Evolutionary conservation across 2,329 filamentous ascomycete genomes (phyloP), one percentile per base, ranked within the genome.

Genomic region (Acephala macrosclerotiorum): DNA sequence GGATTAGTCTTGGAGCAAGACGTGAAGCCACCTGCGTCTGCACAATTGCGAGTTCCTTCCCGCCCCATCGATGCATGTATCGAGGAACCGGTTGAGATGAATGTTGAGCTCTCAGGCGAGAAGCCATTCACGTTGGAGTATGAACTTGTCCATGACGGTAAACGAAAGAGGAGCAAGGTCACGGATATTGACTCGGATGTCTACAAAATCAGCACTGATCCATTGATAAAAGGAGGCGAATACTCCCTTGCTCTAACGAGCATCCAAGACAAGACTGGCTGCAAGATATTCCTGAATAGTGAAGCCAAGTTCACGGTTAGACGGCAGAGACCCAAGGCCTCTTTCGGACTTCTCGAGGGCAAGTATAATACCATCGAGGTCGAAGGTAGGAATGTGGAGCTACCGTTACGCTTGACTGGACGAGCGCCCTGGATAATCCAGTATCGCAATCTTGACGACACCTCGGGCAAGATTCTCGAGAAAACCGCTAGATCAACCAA

Each of bases 1-100:
- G 84, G 85, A 58, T 85, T 90, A 67, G 79, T 87, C 11, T 80
- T 98, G 47, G 91, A 96, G 78, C 95, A 98, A 78, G 90, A 93
- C 73, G 95, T 99, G 71, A 97, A 96, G 78, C 96, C 96, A 11
- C 92, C 94, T 3, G 95, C 96, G 7, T 92, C 91, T 11, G 95
- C 95, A 26, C 88, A 90, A 67, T 84, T 94, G 63, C 83, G 86
- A 51, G 80, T 84, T 29, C 81, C 83, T 8, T 81, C 84, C 22
- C 81, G 83, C 42, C 80, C 80, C 25, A 83, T 88, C 66, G 89
- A 87, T 72, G 89, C 91, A 58, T 99, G 96, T 75, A 90, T 98
- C 63, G 93, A 96, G 66, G 90, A 97, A 63, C 84, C 89, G 22
- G 88, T 94, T 7, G 86, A 89, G 36, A 87, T 96, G 33, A 88